Percentiles rank a stretch among this genome's conserved stretches.
phyloP scores from a whole-genome alignment of 768 basidiomycete species.

The Lactifluus volemus region DNA sequence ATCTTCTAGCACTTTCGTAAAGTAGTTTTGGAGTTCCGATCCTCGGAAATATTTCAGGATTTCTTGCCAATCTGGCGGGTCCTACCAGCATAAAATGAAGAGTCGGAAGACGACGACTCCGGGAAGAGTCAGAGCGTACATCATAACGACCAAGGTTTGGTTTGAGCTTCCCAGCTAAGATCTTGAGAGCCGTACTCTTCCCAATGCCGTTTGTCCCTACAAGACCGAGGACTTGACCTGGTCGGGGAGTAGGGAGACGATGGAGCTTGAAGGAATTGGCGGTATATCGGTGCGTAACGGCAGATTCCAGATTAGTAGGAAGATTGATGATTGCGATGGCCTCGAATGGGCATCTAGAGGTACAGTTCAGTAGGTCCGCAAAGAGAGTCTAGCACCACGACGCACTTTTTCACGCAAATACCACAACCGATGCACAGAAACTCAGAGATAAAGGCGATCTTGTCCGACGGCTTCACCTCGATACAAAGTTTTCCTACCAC shows the following conservation, averaged over 20 bases:
- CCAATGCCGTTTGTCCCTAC: conserved; percentile 99
- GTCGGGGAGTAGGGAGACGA: conserved; percentile 91
- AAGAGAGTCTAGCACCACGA: conserved; percentile 2
- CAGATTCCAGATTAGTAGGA: conserved; percentile 90
- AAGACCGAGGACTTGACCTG: conserved; percentile 96
- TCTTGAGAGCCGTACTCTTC: conserved; percentile 95
- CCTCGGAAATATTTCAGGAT: conserved; percentile 98
- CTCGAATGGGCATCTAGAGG: conserved; percentile 89
- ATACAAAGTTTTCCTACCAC: conserved; percentile 88
- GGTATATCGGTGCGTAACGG: conserved; percentile 97
- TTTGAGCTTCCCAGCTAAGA: conserved; percentile 94
- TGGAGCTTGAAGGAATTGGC: conserved; percentile 99
- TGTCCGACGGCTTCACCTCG: conserved; percentile 91
- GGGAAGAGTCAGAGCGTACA: conserved; percentile 34
- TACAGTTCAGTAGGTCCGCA: background rate
- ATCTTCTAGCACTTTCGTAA: conserved; percentile 98
- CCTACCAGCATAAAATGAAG: conserved; percentile 35
- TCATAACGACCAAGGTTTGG: conserved; percentile 97
- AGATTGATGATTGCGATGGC: conserved; percentile 98
- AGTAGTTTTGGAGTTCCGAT: conserved; percentile 98
- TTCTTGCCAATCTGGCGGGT: conserved; percentile 98
- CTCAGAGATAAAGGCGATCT: conserved; percentile 98
- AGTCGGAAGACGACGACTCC: background rate
- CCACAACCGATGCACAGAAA: conserved; percentile 99
- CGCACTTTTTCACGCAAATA: conserved; percentile 99